Evolutionary conservation across 805 yeast genomes (phyloP).

Genomic region (Kodamaea sagamina): DNA sequence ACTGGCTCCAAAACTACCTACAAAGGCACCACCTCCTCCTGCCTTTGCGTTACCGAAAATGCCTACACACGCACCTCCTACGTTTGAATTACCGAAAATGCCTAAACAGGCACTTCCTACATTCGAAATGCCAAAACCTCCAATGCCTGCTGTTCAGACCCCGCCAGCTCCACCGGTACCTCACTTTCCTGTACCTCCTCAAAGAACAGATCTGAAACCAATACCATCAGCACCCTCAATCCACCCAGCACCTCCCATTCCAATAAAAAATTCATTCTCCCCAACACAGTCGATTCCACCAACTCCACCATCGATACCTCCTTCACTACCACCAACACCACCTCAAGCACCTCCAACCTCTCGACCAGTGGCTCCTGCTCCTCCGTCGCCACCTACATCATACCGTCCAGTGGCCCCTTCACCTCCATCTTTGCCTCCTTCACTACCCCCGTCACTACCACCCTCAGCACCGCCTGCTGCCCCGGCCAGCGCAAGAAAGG

Average conservation of each 20-base stretch:
- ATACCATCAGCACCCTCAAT: slow-evolving; percentile 13
- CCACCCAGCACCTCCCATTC: slow-evolving; percentile 11
- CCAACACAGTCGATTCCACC: slow-evolving; percentile 21
- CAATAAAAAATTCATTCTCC: slow-evolving; percentile 17
- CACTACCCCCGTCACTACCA: slow-evolving; percentile 17
- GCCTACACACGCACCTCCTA: slow-evolving; percentile 10
- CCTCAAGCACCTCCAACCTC: slow-evolving; percentile 19
- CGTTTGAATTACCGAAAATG: slow-evolving; percentile 8
- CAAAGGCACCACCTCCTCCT: slow-evolving; percentile 17
- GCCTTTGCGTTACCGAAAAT: slow-evolving; percentile 7
- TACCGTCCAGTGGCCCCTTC: slow-evolving; percentile 18
- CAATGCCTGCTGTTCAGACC: background rate
- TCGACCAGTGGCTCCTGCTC: slow-evolving; percentile 24
- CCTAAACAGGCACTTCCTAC: slow-evolving; percentile 9
- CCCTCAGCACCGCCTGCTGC: slow-evolving; percentile 16
- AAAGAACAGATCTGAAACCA: background rate
- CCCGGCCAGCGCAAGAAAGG: slow-evolving; percentile 22
- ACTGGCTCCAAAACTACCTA: slow-evolving; percentile 15
- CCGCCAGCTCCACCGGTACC: slow-evolving; percentile 10
- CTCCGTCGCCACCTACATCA: slow-evolving; percentile 20
- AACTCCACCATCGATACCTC: slow-evolving; percentile 28
- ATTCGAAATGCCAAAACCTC: slow-evolving; percentile 9
- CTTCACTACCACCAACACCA: slow-evolving; percentile 17
- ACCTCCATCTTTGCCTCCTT: slow-evolving; percentile 18
- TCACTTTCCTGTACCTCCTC: slow-evolving; percentile 17